Evolutionary conservation across 441 rosid genomes (phyloP), one percentile per base, ranked within the genome.

Genomic region (Daphne laureola): DNA sequence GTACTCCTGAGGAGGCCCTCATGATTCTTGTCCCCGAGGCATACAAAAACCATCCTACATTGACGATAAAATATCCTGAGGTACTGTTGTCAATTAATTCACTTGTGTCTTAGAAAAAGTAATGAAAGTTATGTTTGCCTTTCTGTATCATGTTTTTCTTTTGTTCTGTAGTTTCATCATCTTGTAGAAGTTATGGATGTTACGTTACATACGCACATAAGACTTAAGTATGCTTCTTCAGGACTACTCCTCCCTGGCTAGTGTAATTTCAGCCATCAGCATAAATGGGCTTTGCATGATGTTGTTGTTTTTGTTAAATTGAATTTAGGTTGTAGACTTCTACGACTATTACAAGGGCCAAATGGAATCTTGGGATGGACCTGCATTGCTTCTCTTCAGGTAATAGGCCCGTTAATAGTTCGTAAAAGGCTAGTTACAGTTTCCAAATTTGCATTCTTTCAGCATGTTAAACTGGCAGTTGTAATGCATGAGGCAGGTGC

Each of bases 341-440:
- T 94, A 85, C 71, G 96, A 94, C 73, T 94, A 90, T 58, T 94
- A 94, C 85, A 94, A 94, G 73, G 96, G 99, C 68, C 99, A 94
- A 73, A 94, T 94, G 99, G 99, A 94, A 79, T 77, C 99, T 74
- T 94, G 99, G 99, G 99, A 94, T 85, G 99, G 97, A 56, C 99
- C 99, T 66, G 99, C 99, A 45, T 79, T 94, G 70, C 97, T 93
- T 43, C 72, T 90, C 71, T 94, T 94, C 85, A 94, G 99, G 99
- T 90, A 71, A 70, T 55, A 49, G 48, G 18, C 67, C 57, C 42
- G 46, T 40, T 40, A 43, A 43, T 12, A 4, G 16, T 43, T 43
- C 13, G 46, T 21, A 21, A 0, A 4, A 21, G 25, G 25, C 25
- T 21, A 21, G 46, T 31, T 31, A 5, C 38, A 31, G 38, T 31